These are phyloP conservation scores for Fusarium vanettenii DNA, from an alignment of 2,329 filamentous ascomycete genomes.

Conservation along the genomic window DNA sequence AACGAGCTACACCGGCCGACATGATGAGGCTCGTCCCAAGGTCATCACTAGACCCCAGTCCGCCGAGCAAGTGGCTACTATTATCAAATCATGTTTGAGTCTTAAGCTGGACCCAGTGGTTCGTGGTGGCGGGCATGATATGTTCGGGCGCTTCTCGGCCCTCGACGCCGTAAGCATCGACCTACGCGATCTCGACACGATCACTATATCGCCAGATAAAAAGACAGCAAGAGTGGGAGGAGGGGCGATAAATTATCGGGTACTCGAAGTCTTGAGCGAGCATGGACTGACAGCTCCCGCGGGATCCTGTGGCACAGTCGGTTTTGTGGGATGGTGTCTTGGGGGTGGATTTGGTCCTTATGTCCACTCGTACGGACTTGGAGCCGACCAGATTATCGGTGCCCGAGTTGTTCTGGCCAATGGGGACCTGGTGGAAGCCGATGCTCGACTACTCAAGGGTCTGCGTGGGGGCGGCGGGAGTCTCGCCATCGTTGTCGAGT, in stretches of 20 bases:
- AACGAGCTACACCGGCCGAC: neutral
- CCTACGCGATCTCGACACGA: constrained; percentile 1
- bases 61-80: neutral
- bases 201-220: neutral
- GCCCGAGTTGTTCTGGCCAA: constrained; percentile 15
- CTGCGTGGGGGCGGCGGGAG: constrained; percentile 18
- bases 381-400: constrained; percentile 17
- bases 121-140: constrained; percentile 14
- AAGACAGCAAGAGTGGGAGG: constrained; percentile 5
- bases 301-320: constrained; percentile 11
- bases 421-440: constrained; percentile 13
- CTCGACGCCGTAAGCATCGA: constrained; percentile 12
- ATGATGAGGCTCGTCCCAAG: neutral
- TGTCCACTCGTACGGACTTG: constrained; percentile 9
- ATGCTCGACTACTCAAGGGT: constrained; percentile 11
- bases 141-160: constrained; percentile 15
- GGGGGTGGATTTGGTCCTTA: constrained; percentile 18
- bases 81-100: neutral
- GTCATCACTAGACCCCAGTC: neutral
- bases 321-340: constrained; percentile 13
- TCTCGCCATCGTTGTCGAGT: constrained; percentile 18
- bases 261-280: constrained; percentile 2
- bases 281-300: neutral
- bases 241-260: neutral
- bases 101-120: neutral